phyloP scores from a whole-genome alignment of 108 stramenopile genomes.

The Ochromonas danica region DNA sequence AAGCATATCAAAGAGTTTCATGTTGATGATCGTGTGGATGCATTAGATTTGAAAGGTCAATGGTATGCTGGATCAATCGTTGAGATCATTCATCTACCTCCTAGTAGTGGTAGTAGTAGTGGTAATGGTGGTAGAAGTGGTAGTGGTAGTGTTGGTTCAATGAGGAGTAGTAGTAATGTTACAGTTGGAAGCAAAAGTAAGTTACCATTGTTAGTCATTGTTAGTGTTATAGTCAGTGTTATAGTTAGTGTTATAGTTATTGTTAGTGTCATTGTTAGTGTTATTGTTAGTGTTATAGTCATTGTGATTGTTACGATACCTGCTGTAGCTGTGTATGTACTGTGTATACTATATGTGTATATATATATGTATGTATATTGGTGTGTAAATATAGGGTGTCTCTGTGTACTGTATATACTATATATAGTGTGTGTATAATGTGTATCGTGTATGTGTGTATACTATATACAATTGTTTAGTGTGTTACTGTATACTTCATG shows the following conservation, averaged over 20 bases:
- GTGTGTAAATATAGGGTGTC: too few species aligned
- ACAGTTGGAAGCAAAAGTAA: neutral
- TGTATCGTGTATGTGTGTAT: too few species aligned
- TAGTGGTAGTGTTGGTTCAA: neutral
- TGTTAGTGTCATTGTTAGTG: neutral
- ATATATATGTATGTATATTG: too few species aligned
- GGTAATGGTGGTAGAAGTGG: neutral
- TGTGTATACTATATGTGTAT: too few species aligned
- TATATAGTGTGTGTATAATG: too few species aligned
- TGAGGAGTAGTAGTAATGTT: neutral
- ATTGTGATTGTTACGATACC: neutral
- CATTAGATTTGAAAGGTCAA: slow-evolving; percentile 73
- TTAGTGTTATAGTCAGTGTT: neutral
- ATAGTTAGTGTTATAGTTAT: neutral
- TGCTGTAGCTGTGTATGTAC: too few species aligned
- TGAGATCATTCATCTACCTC: slow-evolving; percentile 55
- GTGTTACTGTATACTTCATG: too few species aligned
- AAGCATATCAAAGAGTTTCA: slow-evolving; percentile 58
- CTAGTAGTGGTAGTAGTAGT: neutral
- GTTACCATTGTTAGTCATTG: neutral
- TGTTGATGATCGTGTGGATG: slow-evolving; percentile 84
- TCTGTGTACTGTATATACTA: too few species aligned
- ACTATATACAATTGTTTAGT: too few species aligned
- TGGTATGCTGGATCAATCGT: slow-evolving; percentile 86
- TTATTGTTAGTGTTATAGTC: neutral